Base-by-base conservation (phyloP, 2,329 filamentous ascomycete species). In the Ophiosphaerella narmari region DNA sequence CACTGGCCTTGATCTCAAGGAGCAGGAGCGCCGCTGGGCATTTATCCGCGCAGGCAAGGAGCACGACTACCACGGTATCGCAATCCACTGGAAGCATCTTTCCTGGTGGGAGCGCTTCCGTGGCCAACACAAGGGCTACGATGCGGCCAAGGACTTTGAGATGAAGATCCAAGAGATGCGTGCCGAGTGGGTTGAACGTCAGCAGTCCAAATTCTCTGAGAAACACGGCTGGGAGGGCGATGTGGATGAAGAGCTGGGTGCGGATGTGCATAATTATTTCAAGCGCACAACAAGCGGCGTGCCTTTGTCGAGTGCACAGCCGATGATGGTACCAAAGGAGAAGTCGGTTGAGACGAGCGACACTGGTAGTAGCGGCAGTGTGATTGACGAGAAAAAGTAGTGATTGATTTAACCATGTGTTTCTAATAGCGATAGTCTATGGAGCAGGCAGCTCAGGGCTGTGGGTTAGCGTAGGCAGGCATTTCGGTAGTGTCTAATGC, bases 1-100 rank as follows among this genome's bases (percentile, higher is more conserved):
- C 65, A 97, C 92, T 8, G 93, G 93, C 48, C 88, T 97, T 34
- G 93, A 97, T 71, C 86, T 97, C 56, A 96, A 96, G 81, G 93
- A 97, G 76, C 92, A 97, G 77, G 93, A 97, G 77, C 89, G 93
- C 58, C 87, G 93, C 67, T 97, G 93, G 92, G 77, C 81, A 48
- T 97, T 88, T 76, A 90, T 97, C 72, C 87, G 90, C 52, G 80
- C 84, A 2, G 91, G 91, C 54, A 85, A 86, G 52, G 87, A 86
- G 60, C 55, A 85, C 26, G 90, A 97, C 41, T 97, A 97, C 79
- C 92, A 96, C 76, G 93, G 93, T 60, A 87, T 96, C 46, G 93
- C 93, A 52, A 86, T 97, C 52, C 91, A 97, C 80, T 88, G 90
- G 40, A 84, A 88, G 73, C 93, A 97, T 70, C 78, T 97, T 56